phyloP scores from a whole-genome alignment of 1,284 basidiomycete genomes.

The Ustilago shanxiensis region DNA sequence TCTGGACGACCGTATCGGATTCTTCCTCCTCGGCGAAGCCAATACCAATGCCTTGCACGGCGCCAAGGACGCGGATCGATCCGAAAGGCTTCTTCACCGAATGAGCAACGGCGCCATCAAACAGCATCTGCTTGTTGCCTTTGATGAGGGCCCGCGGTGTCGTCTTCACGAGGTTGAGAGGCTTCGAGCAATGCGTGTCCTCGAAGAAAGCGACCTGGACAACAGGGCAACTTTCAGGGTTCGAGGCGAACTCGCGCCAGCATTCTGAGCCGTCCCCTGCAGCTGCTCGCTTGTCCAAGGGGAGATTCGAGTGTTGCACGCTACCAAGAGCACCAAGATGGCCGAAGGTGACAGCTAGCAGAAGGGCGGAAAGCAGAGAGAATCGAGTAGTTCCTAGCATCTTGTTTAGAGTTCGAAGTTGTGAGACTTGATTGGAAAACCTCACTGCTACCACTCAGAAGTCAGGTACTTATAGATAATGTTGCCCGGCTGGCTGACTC shows the following conservation, averaged over 20 bases:
- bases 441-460: too few relatives aligned
- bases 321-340: conserved; percentile 13
- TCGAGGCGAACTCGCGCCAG: conserved; percentile 22
- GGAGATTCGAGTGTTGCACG: conserved; percentile 7
- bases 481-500: too few relatives aligned
- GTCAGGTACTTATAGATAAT: neutral
- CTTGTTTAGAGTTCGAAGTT: neutral
- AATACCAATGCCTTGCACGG: conserved; percentile 26
- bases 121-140: conserved; percentile 38
- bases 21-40: conserved; percentile 35
- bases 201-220: conserved; percentile 35
- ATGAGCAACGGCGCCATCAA: conserved; percentile 25
- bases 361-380: conserved; percentile 15
- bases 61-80: conserved; percentile 36
- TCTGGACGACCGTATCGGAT: conserved; percentile 35
- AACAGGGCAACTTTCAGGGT: conserved; percentile 26
- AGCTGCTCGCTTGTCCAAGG: conserved; percentile 26
- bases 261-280: conserved; percentile 17
- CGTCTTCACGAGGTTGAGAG: conserved; percentile 11
- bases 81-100: conserved; percentile 18
- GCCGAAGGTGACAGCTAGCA: conserved; percentile 10
- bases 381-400: conserved; percentile 14
- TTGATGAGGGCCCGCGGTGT: conserved; percentile 9
- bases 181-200: conserved; percentile 21
- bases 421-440: neutral